Evolutionary conservation across 192 early-diverging fungal species (phyloP).

Genomic region (Rhizophlyctis rosea): DNA sequence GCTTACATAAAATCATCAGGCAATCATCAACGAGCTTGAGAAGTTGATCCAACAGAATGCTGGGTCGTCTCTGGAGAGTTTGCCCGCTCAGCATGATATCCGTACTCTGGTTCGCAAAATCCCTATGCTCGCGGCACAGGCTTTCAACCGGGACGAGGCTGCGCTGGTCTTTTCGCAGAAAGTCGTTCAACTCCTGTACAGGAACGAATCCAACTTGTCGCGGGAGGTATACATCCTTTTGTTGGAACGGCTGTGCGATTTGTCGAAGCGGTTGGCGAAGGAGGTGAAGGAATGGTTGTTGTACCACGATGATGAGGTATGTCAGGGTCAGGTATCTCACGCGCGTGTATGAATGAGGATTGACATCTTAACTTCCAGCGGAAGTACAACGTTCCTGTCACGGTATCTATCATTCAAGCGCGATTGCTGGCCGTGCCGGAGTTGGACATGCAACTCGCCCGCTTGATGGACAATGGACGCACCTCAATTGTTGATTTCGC

Average conservation of each 20-base stretch:
- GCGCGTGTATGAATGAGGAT: too few species aligned
- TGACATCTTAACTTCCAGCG: too few species aligned
- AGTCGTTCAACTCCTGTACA: slow-evolving; percentile 82
- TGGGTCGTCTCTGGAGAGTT: slow-evolving; percentile 50
- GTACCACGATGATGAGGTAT: slow-evolving; percentile 84
- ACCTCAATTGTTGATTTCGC: slow-evolving; percentile 74
- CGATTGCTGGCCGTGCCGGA: slow-evolving; percentile 73
- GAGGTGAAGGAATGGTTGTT: slow-evolving; percentile 91
- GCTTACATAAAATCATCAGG: too few species aligned
- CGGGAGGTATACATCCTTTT: slow-evolving; percentile 81
- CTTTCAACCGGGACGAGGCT: slow-evolving; percentile 73
- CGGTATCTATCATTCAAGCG: slow-evolving; percentile 76
- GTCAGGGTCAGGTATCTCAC: background rate
- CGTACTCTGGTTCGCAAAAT: slow-evolving; percentile 71
- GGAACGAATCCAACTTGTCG: slow-evolving; percentile 66
- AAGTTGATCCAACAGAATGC: slow-evolving; percentile 58
- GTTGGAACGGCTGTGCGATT: slow-evolving; percentile 80
- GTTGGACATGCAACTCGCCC: slow-evolving; percentile 85
- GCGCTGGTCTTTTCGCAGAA: slow-evolving; percentile 87
- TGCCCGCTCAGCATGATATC: slow-evolving; percentile 80
- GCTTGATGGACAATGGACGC: slow-evolving; percentile 75
- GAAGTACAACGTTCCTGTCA: slow-evolving; percentile 84
- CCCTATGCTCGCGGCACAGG: slow-evolving; percentile 56
- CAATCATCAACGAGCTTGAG: slow-evolving; percentile 70
- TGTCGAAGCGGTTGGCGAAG: slow-evolving; percentile 72